Evolutionary conservation across 2,329 filamentous ascomycete genomes (phyloP).

Genomic region (Fusarium buxicola): DNA sequence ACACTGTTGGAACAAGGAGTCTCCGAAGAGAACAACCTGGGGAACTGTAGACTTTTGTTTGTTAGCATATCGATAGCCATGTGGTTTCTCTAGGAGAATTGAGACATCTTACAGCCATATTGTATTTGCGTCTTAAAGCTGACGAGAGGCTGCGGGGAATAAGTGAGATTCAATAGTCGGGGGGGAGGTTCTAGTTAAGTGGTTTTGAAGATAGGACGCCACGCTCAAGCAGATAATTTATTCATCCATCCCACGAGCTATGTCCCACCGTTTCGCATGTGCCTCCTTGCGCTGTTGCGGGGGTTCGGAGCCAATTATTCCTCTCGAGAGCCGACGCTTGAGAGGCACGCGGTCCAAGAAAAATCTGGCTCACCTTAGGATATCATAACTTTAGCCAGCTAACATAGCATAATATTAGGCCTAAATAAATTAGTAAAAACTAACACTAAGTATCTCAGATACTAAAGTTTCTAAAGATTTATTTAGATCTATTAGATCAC

Average conservation of each 20-base stretch:
- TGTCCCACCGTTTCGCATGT: constrained; percentile 36
- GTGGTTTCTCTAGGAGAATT: not conserved
- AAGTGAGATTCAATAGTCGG: not conserved
- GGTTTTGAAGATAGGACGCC: constrained; percentile 8
- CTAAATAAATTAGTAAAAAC: too few species aligned
- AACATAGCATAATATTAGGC: too few species aligned
- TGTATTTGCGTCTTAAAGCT: not conserved
- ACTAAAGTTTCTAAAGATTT: too few species aligned
- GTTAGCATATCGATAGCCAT: constrained; percentile 3
- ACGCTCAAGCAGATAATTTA: constrained; percentile 23
- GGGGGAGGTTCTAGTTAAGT: constrained; percentile 3
- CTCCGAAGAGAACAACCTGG: constrained; percentile 87
- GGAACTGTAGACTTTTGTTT: constrained; percentile 65
- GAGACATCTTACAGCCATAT: constrained; percentile 40
- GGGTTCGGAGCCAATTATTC: constrained; percentile 40
- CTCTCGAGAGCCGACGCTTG: constrained; percentile 1
- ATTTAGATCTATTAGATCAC: too few species aligned
- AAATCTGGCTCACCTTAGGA: too few species aligned
- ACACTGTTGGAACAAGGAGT: constrained; percentile 84
- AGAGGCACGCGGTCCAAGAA: too few species aligned
- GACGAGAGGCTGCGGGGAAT: constrained; percentile 12
- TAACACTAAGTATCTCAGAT: too few species aligned
- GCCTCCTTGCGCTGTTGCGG: constrained; percentile 27
- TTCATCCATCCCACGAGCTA: constrained; percentile 11
- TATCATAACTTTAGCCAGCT: too few species aligned